Evolutionary conservation across 345 rosid genomes (phyloP).

Genomic region (Turritis glabra): DNA sequence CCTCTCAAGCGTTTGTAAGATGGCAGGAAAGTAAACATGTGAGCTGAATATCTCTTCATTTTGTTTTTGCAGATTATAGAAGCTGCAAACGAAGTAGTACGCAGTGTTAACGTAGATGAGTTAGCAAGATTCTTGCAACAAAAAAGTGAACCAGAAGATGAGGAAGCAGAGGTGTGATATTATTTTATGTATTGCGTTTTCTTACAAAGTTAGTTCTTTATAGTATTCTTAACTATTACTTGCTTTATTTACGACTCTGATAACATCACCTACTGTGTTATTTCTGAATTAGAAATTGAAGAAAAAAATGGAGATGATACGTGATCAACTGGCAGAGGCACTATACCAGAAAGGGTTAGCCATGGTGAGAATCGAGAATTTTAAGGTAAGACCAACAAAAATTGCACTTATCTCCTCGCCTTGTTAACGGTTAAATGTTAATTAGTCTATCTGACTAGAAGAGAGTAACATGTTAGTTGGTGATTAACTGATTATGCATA

Average conservation of each 20-base stretch:
- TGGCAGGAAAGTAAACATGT: not conserved
- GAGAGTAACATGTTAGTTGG: not conserved
- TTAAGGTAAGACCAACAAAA: constrained; percentile 46
- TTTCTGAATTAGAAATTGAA: constrained; percentile 47
- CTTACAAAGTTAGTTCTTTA: not conserved
- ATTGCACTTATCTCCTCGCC: constrained; percentile 6
- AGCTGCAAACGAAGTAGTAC: constrained; percentile 76
- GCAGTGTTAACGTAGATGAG: constrained; percentile 79
- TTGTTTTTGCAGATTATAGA: constrained; percentile 54
- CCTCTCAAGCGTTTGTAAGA: constrained; percentile 1
- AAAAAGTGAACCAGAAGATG: constrained; percentile 90
- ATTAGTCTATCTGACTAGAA: constrained; percentile 15
- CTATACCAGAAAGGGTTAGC: constrained; percentile 89
- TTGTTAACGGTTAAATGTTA: constrained; percentile 6
- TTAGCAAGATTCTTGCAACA: constrained; percentile 64
- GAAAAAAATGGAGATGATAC: constrained; percentile 79
- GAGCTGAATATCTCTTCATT: constrained; percentile 24
- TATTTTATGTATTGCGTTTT: not conserved
- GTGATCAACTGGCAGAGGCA: constrained; percentile 87
- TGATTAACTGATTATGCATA: not conserved
- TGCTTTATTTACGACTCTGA: not conserved
- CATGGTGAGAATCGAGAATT: constrained; percentile 57
- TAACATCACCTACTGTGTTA: not conserved
- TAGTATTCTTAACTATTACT: not conserved
- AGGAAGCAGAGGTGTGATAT: constrained; percentile 72